phyloP scores from a whole-genome alignment of 2,329 filamentous ascomycete genomes.

The Curvularia hawaiiensis region DNA sequence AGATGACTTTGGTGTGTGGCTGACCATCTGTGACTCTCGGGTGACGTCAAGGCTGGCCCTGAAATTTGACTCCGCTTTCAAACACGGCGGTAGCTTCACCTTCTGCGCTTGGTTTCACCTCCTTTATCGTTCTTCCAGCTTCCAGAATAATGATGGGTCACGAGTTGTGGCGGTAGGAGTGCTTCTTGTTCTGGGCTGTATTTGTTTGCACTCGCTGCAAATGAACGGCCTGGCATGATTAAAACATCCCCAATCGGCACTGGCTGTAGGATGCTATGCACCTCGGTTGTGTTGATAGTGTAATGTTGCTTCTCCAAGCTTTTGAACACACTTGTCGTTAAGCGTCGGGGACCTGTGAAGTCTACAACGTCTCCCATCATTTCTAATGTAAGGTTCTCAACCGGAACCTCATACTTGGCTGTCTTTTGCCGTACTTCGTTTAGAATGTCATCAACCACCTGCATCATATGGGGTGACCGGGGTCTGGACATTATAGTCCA shows the following conservation, averaged over 20 bases:
- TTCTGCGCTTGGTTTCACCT: conserved; percentile 13
- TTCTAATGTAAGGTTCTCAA: conserved; percentile 23
- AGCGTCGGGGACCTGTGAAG: conserved; percentile 34
- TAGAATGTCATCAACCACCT: conserved; percentile 39
- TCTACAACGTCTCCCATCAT: conserved; percentile 39
- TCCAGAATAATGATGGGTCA: conserved; percentile 29
- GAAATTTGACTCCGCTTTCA: background rate
- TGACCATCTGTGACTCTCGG: background rate
- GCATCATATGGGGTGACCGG: conserved; percentile 27
- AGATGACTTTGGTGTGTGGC: background rate
- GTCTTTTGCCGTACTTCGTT: conserved; percentile 19
- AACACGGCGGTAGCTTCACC: background rate
- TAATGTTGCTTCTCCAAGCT: conserved; percentile 26
- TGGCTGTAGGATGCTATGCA: conserved; percentile 31
- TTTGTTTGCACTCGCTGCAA: conserved; percentile 21
- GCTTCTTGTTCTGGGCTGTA: conserved; percentile 16
- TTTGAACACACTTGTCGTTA: conserved; percentile 32
- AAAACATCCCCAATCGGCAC: conserved; percentile 38
- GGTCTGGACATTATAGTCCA: conserved; percentile 42
- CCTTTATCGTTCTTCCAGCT: conserved; percentile 29
- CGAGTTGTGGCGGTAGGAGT: conserved; percentile 13
- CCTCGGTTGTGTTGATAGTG: conserved; percentile 20
- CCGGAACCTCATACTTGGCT: conserved; percentile 14
- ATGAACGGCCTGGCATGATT: conserved; percentile 25
- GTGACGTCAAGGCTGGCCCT: background rate